A percentile compares a stretch with the other conserved stretches of the same genome.
These are phyloP conservation scores for Ogataea parapolymorpha DNA, from an alignment of 805 yeast species.

Conservation along the genomic window DNA sequence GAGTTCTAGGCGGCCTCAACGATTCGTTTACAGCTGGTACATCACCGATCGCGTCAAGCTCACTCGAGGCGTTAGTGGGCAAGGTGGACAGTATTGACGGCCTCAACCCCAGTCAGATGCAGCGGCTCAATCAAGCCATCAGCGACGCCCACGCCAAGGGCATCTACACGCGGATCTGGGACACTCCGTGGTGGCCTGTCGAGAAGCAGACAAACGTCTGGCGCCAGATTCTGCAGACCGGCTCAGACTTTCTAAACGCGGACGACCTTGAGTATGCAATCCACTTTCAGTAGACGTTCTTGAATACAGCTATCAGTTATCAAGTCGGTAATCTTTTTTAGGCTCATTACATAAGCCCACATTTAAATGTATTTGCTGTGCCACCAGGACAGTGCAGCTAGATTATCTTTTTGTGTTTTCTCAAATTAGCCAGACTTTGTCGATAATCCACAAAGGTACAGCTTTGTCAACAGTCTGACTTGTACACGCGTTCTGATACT, in stretches of 20 bases:
- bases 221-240: constrained; percentile 43
- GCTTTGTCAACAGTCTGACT: not conserved
- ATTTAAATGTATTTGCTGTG: not conserved
- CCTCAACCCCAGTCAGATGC: constrained; percentile 34
- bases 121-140: constrained; percentile 28
- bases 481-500: not conserved
- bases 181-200: constrained; percentile 65
- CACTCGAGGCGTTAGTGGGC: constrained; percentile 27
- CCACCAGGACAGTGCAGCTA: not conserved
- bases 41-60: constrained; percentile 37
- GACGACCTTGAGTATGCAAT: constrained; percentile 47
- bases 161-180: constrained; percentile 66
- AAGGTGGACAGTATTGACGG: constrained; percentile 24
- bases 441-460: not conserved
- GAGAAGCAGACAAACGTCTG: constrained; percentile 43
- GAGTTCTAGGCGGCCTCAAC: constrained; percentile 38
- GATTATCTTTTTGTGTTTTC: not conserved
- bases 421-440: not conserved
- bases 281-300: constrained; percentile 5
- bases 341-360: not conserved
- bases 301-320: not conserved
- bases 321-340: too few species aligned
- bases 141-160: constrained; percentile 47
- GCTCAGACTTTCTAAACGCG: constrained; percentile 58
- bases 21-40: constrained; percentile 20